These are phyloP conservation scores for Polyplosphaeria fusca DNA, from an alignment of 495 filamentous ascomycete species.

Conservation along the genomic window DNA sequence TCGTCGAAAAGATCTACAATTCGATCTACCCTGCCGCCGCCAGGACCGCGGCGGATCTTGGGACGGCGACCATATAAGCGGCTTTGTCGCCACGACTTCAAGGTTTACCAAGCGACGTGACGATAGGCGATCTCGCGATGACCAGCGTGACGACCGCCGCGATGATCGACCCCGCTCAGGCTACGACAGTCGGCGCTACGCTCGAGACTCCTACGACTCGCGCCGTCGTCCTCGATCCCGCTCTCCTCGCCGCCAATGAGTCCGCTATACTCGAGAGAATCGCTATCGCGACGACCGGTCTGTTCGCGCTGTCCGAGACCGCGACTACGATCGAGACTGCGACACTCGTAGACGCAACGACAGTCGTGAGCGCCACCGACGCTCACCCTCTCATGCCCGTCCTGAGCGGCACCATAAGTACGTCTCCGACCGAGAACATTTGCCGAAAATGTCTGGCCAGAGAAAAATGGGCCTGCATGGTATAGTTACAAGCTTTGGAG, in stretches of 20 bases:
- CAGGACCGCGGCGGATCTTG: no score
- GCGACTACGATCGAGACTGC: background rate
- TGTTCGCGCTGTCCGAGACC: background rate
- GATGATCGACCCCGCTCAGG: background rate
- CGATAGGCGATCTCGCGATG: constrained; percentile 6
- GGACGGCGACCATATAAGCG: no score
- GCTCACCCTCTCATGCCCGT: no score
- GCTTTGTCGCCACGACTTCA: no score
- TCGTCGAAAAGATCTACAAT: constrained; percentile 98
- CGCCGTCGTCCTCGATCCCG: constrained; percentile 4
- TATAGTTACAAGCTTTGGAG: no score
- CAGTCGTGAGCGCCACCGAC: no score
- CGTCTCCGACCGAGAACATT: no score
- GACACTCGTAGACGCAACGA: no score
- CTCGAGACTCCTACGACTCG: constrained; percentile 58
- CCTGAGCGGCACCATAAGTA: no score
- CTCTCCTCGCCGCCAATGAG: constrained; percentile 9
- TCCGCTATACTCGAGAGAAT: constrained; percentile 12
- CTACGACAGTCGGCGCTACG: constrained; percentile 62
- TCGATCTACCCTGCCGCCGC: constrained; percentile 66
- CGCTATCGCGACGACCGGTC: constrained; percentile 23
- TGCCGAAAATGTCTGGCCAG: no score
- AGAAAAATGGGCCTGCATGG: no score
- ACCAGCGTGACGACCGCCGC: constrained; percentile 15
- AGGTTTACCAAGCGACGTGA: no score